A percentile compares a stretch with the other conserved stretches of the same genome.
These are phyloP conservation scores for Salix purpurea DNA, from an alignment of 345 rosid species.

Conservation along the genomic window DNA sequence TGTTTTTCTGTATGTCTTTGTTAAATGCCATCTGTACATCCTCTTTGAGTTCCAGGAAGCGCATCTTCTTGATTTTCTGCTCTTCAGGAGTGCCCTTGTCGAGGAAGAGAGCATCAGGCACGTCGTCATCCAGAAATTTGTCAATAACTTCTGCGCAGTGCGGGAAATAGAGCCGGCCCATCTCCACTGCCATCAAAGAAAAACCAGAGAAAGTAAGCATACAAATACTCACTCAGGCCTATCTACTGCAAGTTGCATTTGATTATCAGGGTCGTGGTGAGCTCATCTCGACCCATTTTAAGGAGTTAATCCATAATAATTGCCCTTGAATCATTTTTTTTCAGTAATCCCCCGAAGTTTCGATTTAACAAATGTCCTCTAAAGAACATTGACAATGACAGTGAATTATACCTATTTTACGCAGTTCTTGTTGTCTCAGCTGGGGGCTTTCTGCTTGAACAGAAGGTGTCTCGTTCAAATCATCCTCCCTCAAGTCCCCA, in stretches of 20 bases:
- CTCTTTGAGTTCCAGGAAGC: constrained; percentile 42
- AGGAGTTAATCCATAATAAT: not conserved
- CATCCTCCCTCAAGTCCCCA: constrained; percentile 15
- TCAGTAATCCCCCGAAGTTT: not conserved
- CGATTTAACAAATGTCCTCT: not conserved
- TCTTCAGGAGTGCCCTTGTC: constrained; percentile 43
- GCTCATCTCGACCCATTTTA: not conserved
- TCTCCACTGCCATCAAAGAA: constrained; percentile 36
- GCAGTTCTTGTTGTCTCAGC: constrained; percentile 29
- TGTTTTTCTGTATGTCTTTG: constrained; percentile 38
- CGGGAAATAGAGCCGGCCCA: constrained; percentile 37
- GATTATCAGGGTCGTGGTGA: not conserved
- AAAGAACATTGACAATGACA: no score
- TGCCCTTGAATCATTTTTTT: not conserved
- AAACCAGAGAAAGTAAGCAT: not conserved
- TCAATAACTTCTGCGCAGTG: constrained; percentile 42
- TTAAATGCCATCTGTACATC: constrained; percentile 39
- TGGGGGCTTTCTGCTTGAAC: constrained; percentile 18
- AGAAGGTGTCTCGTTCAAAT: constrained; percentile 31
- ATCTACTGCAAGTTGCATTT: not conserved
- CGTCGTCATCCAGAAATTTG: constrained; percentile 30
- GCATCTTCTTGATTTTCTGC: constrained; percentile 29
- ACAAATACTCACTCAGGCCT: not conserved
- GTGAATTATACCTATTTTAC: constrained; percentile 32
- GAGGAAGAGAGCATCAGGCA: constrained; percentile 27